Conservation (phyloP, 2,329 filamentous ascomycete species). For the Pleurostoma richardsiae region DNA sequence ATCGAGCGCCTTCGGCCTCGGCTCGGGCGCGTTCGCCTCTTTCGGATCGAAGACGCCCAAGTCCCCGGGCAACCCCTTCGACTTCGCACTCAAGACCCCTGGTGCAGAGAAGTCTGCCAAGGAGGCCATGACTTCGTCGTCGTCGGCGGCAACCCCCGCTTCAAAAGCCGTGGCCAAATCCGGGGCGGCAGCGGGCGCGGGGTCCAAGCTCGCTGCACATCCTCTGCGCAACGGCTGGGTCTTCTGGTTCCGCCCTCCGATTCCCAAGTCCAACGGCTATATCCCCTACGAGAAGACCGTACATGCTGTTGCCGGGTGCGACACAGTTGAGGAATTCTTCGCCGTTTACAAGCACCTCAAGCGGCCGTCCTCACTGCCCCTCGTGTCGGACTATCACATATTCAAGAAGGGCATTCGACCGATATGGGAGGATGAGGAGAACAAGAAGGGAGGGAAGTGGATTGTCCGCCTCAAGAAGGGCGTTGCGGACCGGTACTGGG, state of each 20-base stretch:
- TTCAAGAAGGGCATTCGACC: constrained; percentile 96
- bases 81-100: constrained; percentile 62
- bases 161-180: constrained; percentile 33
- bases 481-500: constrained; percentile 94
- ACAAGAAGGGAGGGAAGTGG: constrained; percentile 96
- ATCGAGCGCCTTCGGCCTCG: constrained; percentile 87
- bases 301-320: constrained; percentile 76
- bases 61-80: constrained; percentile 74
- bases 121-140: constrained; percentile 29
- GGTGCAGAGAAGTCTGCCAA: constrained; percentile 59
- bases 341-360: constrained; percentile 84
- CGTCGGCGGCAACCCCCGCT: constrained; percentile 38
- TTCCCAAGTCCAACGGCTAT: constrained; percentile 83
- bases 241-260: constrained; percentile 95
- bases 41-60: constrained; percentile 91
- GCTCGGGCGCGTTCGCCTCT: constrained; percentile 94
- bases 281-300: constrained; percentile 96
- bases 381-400: constrained; percentile 95
- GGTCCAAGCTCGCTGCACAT: constrained; percentile 33
- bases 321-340: constrained; percentile 87
- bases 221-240: constrained; percentile 85
- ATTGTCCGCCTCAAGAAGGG: constrained; percentile 96
- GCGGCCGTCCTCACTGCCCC: constrained; percentile 78
- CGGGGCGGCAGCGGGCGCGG: constrained; percentile 25
- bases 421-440: constrained; percentile 98